Conservation (phyloP, 768 basidiomycete genomes). For the Phanerochaete carnosa region DNA sequence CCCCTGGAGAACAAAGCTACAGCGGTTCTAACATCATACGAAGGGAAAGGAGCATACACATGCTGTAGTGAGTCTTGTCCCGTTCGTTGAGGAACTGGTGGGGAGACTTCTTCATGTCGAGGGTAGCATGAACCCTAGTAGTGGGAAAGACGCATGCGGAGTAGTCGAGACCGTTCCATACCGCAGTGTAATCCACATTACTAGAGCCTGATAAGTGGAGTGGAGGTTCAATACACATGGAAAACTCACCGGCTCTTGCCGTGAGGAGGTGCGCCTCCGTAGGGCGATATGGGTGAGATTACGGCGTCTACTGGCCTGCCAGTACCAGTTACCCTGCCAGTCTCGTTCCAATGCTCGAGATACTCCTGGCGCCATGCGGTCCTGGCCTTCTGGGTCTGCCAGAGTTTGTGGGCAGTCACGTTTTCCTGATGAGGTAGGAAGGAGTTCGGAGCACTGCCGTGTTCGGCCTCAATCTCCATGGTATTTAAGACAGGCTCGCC, state of each 20-base stretch:
- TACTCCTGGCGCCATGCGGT: constrained; percentile 51
- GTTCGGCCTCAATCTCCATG: constrained; percentile 17
- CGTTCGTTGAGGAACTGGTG: constrained; percentile 43
- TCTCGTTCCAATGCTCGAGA: constrained; percentile 61
- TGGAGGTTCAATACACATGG: background rate
- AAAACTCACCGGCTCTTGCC: constrained; percentile 48
- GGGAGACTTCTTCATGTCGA: constrained; percentile 46
- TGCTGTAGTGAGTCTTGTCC: constrained; percentile 49
- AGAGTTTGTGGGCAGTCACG: constrained; percentile 56
- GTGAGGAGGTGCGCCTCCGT: constrained; percentile 55
- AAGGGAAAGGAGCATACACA: constrained; percentile 41
- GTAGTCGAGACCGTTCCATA: constrained; percentile 72
- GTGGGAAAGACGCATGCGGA: constrained; percentile 62
- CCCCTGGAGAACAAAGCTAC: constrained; percentile 36
- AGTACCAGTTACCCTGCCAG: constrained; percentile 50
- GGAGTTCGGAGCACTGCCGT: constrained; percentile 10
- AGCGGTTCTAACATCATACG: background rate
- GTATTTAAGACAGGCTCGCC: constrained; percentile 24
- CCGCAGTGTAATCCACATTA: constrained; percentile 49
- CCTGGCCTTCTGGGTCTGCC: constrained; percentile 60
- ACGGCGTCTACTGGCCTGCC: constrained; percentile 76
- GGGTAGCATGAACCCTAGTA: constrained; percentile 47
- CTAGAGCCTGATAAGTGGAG: constrained; percentile 26
- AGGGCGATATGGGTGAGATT: constrained; percentile 61
- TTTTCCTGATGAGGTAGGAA: constrained; percentile 28